Base-by-base conservation (phyloP, 2,329 filamentous ascomycete genomes). In the Conoideocrella luteorostrata region DNA sequence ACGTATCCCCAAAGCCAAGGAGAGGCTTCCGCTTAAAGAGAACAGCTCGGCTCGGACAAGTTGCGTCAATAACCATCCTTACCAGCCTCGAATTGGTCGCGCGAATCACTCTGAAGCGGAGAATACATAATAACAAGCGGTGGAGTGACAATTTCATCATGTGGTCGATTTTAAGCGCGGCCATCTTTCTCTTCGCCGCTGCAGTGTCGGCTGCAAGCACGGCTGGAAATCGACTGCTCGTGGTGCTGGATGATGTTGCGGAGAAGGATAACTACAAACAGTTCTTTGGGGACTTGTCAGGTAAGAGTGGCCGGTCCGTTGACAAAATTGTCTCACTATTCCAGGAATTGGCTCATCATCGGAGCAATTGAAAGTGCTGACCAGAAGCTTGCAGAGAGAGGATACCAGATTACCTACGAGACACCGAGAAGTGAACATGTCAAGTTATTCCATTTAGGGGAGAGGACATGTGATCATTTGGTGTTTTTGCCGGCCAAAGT, bases 391-490 rank as follows among this genome's bases (percentile, higher is more conserved):
- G 42, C 55, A 97, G 93, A 71, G 56, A 82, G 93, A 62, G 91
- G 90, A 52, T 97, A 86, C 66, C 72, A 84, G 48, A 73, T 96
- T 54, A 77, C 78, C 29, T 90, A 89, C 62, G 81, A 90, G 63
- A 89, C 88, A 7, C 87, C 88, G 48, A 93, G 93, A 70, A 86
- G 80, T 62, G 80, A 88, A 42, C 72, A 75, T 40, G 69, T 97
- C 56, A 76, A 79, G 41, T 75, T 98, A 52, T 95, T 96, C 71
- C 75, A 80, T 60, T 81, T 93, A 51, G 93, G 91, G 61, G 88
- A 93, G 70, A 82, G 86, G 63, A 81, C 79, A 50, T 97, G 90
- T 67, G 91, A 97, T 68, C 91, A 98, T 67, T 71, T 97, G 52
- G 67, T 97, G 51, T 76, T 98, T 54, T 80, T 97, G 51, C 93